Conservation (phyloP, 2,329 filamentous ascomycete species). For the Beauveria brongniartii region DNA sequence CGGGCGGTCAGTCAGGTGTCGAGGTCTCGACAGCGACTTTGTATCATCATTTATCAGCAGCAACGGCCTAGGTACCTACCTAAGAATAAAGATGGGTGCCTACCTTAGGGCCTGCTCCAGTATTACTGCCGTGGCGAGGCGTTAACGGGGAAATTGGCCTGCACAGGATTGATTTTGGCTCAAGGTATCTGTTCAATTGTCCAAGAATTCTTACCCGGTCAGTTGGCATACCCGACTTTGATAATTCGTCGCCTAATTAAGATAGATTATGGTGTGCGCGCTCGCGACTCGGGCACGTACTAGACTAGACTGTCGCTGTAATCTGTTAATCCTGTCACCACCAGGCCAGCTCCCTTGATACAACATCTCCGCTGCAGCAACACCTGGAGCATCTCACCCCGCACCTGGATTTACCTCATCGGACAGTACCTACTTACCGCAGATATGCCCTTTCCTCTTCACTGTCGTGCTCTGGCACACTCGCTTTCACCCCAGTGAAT, state of each 20-base stretch:
- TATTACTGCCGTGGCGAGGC: too few relatives aligned
- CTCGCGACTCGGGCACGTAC: neutral
- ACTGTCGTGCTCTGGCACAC: too few relatives aligned
- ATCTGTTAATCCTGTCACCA: neutral
- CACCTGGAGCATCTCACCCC: neutral
- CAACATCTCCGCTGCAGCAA: too few relatives aligned
- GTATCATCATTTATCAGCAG: neutral
- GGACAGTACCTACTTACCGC: too few relatives aligned
- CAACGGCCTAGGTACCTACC: neutral
- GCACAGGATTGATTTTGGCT: neutral
- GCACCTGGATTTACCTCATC: neutral
- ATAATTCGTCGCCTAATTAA: neutral
- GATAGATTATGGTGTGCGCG: neutral
- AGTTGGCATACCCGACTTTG: neutral
- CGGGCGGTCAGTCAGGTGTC: conserved; percentile 5
- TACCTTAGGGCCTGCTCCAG: neutral
- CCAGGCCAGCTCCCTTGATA: neutral
- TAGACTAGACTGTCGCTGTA: too few relatives aligned
- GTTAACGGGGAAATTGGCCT: too few relatives aligned
- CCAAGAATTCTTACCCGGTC: neutral
- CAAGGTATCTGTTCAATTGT: neutral
- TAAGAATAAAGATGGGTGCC: neutral
- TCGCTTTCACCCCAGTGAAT: too few relatives aligned
- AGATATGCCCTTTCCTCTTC: too few relatives aligned
- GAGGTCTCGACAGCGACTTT: neutral